These are phyloP conservation scores for Kwoniella sp. DNA, from an alignment of 768 basidiomycete species.

Conservation along the genomic window DNA sequence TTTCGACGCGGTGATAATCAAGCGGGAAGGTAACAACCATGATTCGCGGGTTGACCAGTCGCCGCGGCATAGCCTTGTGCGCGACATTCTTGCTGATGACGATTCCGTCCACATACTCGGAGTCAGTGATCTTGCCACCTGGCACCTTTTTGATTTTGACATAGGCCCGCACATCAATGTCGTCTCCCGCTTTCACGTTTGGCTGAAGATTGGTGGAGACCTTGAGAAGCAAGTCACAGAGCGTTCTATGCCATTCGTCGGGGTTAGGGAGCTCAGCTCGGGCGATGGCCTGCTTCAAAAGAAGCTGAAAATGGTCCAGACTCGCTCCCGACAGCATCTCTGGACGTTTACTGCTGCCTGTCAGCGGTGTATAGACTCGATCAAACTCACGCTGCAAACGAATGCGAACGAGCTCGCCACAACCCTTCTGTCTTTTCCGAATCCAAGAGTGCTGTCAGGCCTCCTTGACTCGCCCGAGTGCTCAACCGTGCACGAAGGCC, in stretches of 20 bases:
- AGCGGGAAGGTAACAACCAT: slow-evolving; percentile 92
- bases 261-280: slow-evolving; percentile 76
- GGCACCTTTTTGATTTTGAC: slow-evolving; percentile 99
- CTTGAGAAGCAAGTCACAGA: slow-evolving; percentile 74
- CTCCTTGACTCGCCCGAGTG: slow-evolving; percentile 39
- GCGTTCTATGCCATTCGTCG: slow-evolving; percentile 79
- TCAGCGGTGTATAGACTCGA: slow-evolving; percentile 12
- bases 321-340: slow-evolving; percentile 77
- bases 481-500: slow-evolving; percentile 35
- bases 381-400: slow-evolving; percentile 72
- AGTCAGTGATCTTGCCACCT: slow-evolving; percentile 83
- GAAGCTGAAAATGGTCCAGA: slow-evolving; percentile 80
- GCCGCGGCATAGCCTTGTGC: slow-evolving; percentile 87
- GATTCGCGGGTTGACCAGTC: slow-evolving; percentile 77
- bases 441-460: slow-evolving; percentile 40
- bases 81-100: slow-evolving; percentile 98
- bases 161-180: slow-evolving; percentile 90
- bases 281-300: slow-evolving; percentile 85
- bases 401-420: slow-evolving; percentile 83
- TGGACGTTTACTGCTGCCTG: slow-evolving; percentile 17
- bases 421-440: slow-evolving; percentile 38
- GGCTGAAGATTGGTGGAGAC: slow-evolving; percentile 69
- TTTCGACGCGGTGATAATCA: slow-evolving; percentile 71
- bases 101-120: slow-evolving; percentile 93
- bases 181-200: slow-evolving; percentile 64